phyloP scores from a whole-genome alignment of 2,329 filamentous ascomycete genomes.

The Epichloe amarillans region DNA sequence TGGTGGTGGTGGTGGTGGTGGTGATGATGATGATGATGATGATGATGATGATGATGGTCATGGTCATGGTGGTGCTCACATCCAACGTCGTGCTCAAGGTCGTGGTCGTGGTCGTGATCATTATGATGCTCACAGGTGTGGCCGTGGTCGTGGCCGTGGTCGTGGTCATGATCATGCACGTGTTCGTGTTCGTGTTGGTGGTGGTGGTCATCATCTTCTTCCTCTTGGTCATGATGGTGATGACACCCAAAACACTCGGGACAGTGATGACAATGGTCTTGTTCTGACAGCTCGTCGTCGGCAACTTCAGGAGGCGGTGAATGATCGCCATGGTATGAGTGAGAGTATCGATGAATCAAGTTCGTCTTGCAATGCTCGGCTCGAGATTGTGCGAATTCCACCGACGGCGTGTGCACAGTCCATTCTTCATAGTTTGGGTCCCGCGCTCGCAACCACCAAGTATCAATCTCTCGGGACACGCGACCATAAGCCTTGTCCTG shows the following conservation, averaged over 20 bases:
- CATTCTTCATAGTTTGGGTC: constrained; percentile 48
- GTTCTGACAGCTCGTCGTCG: constrained; percentile 26
- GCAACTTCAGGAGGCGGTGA: constrained; percentile 21
- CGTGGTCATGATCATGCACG: constrained; percentile 12
- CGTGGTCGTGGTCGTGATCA: constrained; percentile 20
- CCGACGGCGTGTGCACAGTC: constrained; percentile 44
- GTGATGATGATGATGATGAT: constrained; percentile 18
- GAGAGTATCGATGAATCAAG: constrained; percentile 41
- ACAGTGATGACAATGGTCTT: constrained; percentile 24
- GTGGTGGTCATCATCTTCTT: constrained; percentile 6
- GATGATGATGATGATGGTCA: not conserved
- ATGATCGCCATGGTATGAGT: constrained; percentile 29
- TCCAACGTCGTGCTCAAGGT: constrained; percentile 18
- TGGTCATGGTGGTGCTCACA: constrained; percentile 12
- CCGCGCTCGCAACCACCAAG: constrained; percentile 49
- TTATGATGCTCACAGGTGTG: constrained; percentile 10
- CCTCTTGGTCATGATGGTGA: constrained; percentile 19
- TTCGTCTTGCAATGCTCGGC: constrained; percentile 47
- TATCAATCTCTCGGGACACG: constrained; percentile 51
- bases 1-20: constrained; percentile 22
- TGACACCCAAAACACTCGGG: constrained; percentile 16
- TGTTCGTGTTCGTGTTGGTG: constrained; percentile 11
- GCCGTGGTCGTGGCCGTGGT: constrained; percentile 19
- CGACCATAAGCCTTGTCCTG: constrained; percentile 46
- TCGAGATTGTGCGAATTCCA: constrained; percentile 43